Base-by-base conservation (phyloP, 805 yeast species). In the Lipomyces spencermartinsiae region DNA sequence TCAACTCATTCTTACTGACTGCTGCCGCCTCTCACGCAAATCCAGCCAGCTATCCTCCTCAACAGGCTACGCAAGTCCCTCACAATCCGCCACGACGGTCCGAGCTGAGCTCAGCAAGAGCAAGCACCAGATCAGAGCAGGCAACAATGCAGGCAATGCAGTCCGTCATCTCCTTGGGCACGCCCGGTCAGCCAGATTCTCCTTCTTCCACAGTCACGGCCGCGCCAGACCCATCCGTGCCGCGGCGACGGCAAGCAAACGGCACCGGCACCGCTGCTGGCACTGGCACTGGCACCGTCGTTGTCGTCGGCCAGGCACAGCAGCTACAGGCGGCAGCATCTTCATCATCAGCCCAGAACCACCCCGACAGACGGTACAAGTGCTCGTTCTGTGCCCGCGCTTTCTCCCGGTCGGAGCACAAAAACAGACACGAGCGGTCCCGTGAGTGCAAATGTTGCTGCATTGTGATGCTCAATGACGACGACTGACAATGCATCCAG, bases 351-450 rank as follows among this genome's bases (percentile, higher is more conserved):
- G 29, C 29, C 29, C 29, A 25, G 29, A 25, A 43, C n/a, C 49
- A 16, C 19, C 80, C 88, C 53, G 88, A 84, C 73, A 84, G 89
- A 73, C 87, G 90, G 73, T 90, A 90, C 77, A 85, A 89, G 53
- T 91, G 97, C 79, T 87, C 90, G 6, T 90, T 86, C 75, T 91
- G 97, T 74, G 91, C 93, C 39, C 82, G 93, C 70, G 89, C 92
- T 6, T 90, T 90, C 75, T 86, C 92, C n/a, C 80, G 95, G 62
- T 85, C 90, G 10, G 95, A 90, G 76, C 95, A 90, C 77, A 85
- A 89, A 73, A 86, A 89, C 55, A 84, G 95, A 60, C 95, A 90
- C 74, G 94, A 90, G 77, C 79, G 93, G 34, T 87, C 92, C 0
- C 95, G 73, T 70, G 59, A 6, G 73, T 69, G 10, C 8, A 37